These are phyloP conservation scores for Teratosphaeria destructans DNA, from an alignment of 2,329 filamentous ascomycete species.

Conservation along the genomic window DNA sequence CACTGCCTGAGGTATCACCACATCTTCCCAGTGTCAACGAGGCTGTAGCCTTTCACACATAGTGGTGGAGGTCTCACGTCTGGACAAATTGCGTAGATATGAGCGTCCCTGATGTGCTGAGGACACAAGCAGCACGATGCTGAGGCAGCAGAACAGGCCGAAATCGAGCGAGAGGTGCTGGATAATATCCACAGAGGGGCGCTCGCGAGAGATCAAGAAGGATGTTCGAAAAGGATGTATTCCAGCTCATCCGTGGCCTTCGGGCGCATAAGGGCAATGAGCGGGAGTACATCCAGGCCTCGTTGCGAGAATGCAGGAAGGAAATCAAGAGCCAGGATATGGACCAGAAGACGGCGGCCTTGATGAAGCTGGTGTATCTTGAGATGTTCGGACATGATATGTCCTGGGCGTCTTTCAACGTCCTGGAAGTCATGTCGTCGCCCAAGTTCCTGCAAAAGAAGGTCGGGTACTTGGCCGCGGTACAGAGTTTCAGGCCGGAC, in stretches of 20 bases:
- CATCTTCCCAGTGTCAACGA: neutral
- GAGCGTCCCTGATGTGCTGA: neutral
- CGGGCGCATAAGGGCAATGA: slow-evolving; percentile 93
- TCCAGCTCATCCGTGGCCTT: slow-evolving; percentile 94
- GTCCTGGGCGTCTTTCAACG: slow-evolving; percentile 98
- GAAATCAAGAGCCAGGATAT: slow-evolving; percentile 92
- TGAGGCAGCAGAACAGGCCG: neutral
- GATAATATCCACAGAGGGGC: neutral
- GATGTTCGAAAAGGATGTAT: slow-evolving; percentile 98
- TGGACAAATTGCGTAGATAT: neutral
- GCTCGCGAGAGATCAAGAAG: neutral
- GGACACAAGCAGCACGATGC: neutral
- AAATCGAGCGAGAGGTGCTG: neutral
- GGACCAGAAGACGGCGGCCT: slow-evolving; percentile 92
- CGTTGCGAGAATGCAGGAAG: slow-evolving; percentile 85
- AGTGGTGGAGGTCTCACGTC: neutral
- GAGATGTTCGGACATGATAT: slow-evolving; percentile 99
- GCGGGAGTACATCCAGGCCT: slow-evolving; percentile 87
- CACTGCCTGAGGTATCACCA: neutral
- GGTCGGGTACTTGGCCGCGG: slow-evolving; percentile 86
- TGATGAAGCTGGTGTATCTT: slow-evolving; percentile 91
- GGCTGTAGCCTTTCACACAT: too few species aligned
- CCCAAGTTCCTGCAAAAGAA: slow-evolving; percentile 90
- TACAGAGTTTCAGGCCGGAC: slow-evolving; percentile 90
- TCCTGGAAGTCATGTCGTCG: slow-evolving; percentile 97